Base-by-base conservation (phyloP, 768 basidiomycete genomes). In the Russula compacta region DNA sequence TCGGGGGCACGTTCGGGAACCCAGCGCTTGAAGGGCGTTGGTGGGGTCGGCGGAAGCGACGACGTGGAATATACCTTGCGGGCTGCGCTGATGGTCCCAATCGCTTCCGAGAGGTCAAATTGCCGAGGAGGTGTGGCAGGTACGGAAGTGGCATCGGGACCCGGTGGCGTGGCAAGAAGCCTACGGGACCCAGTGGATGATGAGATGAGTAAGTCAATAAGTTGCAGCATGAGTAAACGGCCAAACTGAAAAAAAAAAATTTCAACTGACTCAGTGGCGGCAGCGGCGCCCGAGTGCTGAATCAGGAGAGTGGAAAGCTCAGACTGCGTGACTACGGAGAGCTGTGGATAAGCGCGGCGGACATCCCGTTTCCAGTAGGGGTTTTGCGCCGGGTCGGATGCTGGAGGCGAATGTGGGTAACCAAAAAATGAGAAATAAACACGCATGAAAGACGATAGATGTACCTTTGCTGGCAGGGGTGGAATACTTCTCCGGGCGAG, bases 301-400 rank as follows among this genome's bases (percentile, higher is more conserved):
- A 95, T 83, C 48, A 98, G 80, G 63, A 98, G 74, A 29, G 81
- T 75, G 0, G 94, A 86, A 29, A 97, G 76, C 68, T 94, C 86
- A 6, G 81, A 70, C 75, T 98, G 94, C 5, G 91, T 90, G 60
- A 98, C 79, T 19, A 92, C 84, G 3, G 92, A 94, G 33, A 93
- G 84, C 67, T 87, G 90, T n/a, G 94, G 92, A 73, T 94, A 97
- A 39, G 84, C 84, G 54, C 94, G 85, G 59, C 93, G 85, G 68
- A 95, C 89, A 75, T 97, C 94, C 63, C 94, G 89, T 74, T 95
- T 95, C 86, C 88, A 95, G 80, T 98, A 98, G 58, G 89, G 89
- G 73, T 92, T 92, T 76, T 91, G 81, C 36, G 91, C 91, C 42
- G 82, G 82, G 74, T 93, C 91, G 46, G 90, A 92, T 24, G 89